Evolutionary conservation across 2,329 filamentous ascomycete species (phyloP), one percentile per base, ranked within the genome.

Genomic region (Penicillium sp.): DNA sequence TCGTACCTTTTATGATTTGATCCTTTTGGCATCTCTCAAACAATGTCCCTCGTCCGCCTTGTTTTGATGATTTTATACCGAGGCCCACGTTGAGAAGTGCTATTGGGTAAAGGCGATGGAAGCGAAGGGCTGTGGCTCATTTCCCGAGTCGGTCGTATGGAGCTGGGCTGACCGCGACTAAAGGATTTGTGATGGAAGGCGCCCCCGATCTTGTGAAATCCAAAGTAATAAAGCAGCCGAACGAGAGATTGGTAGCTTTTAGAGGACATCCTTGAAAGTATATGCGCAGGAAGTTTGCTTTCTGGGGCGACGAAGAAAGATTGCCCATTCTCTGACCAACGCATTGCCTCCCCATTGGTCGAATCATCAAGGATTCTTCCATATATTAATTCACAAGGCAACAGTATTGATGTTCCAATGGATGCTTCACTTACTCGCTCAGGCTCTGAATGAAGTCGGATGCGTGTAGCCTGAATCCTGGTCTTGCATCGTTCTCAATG

Each of bases 41-140:
- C 21, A 39, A 32, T 47, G 27, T 47, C 45, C 29, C 45, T 39
- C 36, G 21, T 10, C 31, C 32, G 34, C 34, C 18, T 47, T 39
- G 21, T 27, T 47, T 47, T 47, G 32, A 47, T 39, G 18, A 39
- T 21, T 47, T 47, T 47, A 16, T 47, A 47, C 45, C 45, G 45
- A 38, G 45, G 32, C 45, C 44, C 44, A 38, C 31, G 13, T 47
- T 38, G 21, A 47, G 44, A 47, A 24, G 44, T 14, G 13, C 18
- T 47, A 27, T 47, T 39, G 32, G 10, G 22, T n/a, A 43, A 18
- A 38, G 32, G 32, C 5, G 45, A 39, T 16, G 45, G 32, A 29
- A 24, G 45, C 16, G 45, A 47, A 27, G 32, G 32, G 32, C 45
- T 47, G 8, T 27, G 5, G 31, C 45, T 47, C 32, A 38, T 39